Base-by-base conservation (phyloP, 495 filamentous ascomycete species). In the Chaetomium cochliodes region DNA sequence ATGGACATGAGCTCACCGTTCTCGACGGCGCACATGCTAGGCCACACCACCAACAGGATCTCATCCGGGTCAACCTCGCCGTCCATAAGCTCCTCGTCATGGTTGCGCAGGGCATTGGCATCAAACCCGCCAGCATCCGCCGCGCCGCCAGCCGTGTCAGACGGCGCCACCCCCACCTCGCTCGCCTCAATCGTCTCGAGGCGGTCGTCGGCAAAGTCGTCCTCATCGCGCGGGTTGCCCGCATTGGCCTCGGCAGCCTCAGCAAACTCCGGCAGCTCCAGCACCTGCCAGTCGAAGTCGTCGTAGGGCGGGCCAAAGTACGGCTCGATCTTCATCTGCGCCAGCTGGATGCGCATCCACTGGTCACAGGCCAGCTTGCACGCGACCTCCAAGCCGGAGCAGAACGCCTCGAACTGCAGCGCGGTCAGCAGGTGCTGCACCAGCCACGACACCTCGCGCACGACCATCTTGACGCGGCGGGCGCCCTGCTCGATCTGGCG, bases 221-320 rank as follows among this genome's bases (percentile, higher is more conserved):
- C 69, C 51, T 65, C 57, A 22, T 62, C 66, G 39, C 42, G 52
- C 30, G 62, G 47, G 33, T 46, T 50, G 9, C 47, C 58, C 15
- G 60, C 63, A 18, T 66, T 58, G 20, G 49, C 59, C 53, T 64
- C 64, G 12, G 59, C 64, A 6, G 65, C 65, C 44, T 69, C 67
- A 33, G 67, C 67, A 20, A 77, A 73, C 63, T 75, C 74, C n/a
- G 71, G 69, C 51, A 77, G 64, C 64, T 75, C 73, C 22, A 77
- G 54, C 13, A 75, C 69, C 62, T 77, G 74, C 74, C 74, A 77
- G 60, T 77, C 74, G n/a, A 73, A 77, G 59, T 77, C 74, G 60
- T 77, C 74, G 49, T 75, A 77, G 0, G 74, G 74, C 41, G 74
- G 74, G 2, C 74, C 74, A 39, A 77, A 77, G 53, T 77, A 77